Conservation (phyloP, 177 flowering plant genomes). For the Vitis hybrid region DNA sequence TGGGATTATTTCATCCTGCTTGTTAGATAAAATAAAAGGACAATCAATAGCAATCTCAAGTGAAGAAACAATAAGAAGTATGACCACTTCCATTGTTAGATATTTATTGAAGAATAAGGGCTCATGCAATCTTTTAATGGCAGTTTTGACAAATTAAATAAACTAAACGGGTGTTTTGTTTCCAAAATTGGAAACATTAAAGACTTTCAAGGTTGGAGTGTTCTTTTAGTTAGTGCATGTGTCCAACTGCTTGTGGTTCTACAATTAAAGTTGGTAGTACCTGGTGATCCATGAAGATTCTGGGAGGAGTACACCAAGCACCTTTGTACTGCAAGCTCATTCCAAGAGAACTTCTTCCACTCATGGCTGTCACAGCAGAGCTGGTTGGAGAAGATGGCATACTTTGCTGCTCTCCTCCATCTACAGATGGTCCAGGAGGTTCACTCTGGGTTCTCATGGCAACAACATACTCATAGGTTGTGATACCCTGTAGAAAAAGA, state of each 20-base stretch:
- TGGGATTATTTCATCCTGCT: constrained; percentile 87
- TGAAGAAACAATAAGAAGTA: background rate
- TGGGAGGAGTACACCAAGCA: constrained; percentile 96
- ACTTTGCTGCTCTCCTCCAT: constrained; percentile 81
- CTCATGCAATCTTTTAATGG: no score
- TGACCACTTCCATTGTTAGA: no score
- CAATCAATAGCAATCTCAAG: background rate
- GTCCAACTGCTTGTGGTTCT: no score
- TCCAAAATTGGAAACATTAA: no score
- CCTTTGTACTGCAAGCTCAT: constrained; percentile 81
- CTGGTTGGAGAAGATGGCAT: constrained; percentile 86
- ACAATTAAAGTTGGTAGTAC: constrained; percentile 26
- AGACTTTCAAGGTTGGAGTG: no score
- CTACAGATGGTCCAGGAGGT: constrained; percentile 88
- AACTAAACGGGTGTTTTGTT: no score
- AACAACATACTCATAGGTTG: constrained; percentile 94
- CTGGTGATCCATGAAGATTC: constrained; percentile 95
- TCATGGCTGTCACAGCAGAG: constrained; percentile 80
- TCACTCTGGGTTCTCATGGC: constrained; percentile 98
- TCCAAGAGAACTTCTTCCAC: constrained; percentile 89
- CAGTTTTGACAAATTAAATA: no score
- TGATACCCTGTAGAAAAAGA: constrained; percentile 67
- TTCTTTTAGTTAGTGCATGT: no score
- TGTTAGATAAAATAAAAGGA: constrained; percentile 1
- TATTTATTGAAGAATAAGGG: no score